These are phyloP conservation scores for Lactarius hengduanensis DNA, from an alignment of 768 basidiomycete genomes.

Conservation along the genomic window DNA sequence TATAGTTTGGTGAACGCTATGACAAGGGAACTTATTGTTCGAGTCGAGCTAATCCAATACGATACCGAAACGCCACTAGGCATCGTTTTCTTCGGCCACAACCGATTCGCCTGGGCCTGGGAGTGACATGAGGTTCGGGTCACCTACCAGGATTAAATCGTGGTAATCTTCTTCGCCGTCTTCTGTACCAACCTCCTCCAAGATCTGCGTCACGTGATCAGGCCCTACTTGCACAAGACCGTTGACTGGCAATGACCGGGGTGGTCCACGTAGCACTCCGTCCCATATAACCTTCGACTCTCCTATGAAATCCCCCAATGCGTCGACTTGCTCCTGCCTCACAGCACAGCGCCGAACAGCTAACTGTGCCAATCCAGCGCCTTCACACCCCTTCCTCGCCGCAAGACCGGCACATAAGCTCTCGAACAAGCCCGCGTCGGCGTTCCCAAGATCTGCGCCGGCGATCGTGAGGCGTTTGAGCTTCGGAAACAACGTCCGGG, in stretches of 20 bases:
- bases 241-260: background rate
- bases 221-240: background rate
- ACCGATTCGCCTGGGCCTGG: slow-evolving; percentile 7
- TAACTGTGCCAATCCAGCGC: slow-evolving; percentile 11
- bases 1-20: background rate
- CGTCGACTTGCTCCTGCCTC: slow-evolving; percentile 18
- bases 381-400: slow-evolving; percentile 8
- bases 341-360: slow-evolving; percentile 23
- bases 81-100: background rate
- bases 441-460: slow-evolving; percentile 11
- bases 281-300: slow-evolving; percentile 26
- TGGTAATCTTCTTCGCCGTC: slow-evolving; percentile 8
- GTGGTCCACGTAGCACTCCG: slow-evolving; percentile 3
- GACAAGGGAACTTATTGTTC: background rate
- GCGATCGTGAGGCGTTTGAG: slow-evolving; percentile 22
- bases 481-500: slow-evolving; percentile 9
- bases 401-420: slow-evolving; percentile 17
- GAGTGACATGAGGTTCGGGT: slow-evolving; percentile 7
- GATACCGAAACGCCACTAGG: slow-evolving; percentile 6
- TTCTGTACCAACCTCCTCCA: slow-evolving; percentile 4
- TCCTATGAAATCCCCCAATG: slow-evolving; percentile 14
- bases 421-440: slow-evolving; percentile 13
- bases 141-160: slow-evolving; percentile 2
- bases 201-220: background rate
- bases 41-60: background rate